A percentile compares a stretch with the other conserved stretches of the same genome.
phyloP scores from a whole-genome alignment of 768 basidiomycete genomes.

The Boletellus sp. region DNA sequence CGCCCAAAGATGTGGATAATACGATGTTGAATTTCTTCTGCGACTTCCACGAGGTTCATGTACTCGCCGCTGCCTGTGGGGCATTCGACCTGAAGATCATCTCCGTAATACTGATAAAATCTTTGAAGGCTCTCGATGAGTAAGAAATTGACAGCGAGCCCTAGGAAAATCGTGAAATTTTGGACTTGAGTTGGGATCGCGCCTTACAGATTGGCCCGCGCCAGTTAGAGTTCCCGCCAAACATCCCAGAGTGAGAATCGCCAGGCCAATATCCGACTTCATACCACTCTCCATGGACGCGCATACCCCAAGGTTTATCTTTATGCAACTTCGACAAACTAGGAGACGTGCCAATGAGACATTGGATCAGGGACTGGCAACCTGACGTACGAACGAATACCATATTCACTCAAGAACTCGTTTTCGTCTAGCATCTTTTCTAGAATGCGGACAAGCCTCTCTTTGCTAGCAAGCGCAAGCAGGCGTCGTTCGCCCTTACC shows the following conservation, averaged over 20 bases:
- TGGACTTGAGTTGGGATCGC: not conserved
- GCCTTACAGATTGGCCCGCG: constrained; percentile 80
- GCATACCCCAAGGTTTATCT: constrained; percentile 91
- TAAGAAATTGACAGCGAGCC: constrained; percentile 95
- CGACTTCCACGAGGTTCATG: constrained; percentile 91
- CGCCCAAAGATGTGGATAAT: constrained; percentile 98
- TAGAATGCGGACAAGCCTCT: constrained; percentile 80
- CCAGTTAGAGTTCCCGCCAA: constrained; percentile 98
- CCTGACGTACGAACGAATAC: constrained; percentile 83
- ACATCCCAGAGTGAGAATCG: constrained; percentile 96
- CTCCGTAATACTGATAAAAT: constrained; percentile 97
- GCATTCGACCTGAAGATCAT: constrained; percentile 90
- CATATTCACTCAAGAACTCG: constrained; percentile 94
- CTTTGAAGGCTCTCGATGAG: constrained; percentile 95
- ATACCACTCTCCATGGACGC: constrained; percentile 88
- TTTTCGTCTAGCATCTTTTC: constrained; percentile 97
- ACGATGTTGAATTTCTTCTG: constrained; percentile 98
- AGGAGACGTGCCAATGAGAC: constrained; percentile 9
- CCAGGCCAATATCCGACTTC: constrained; percentile 98
- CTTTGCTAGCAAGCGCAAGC: constrained; percentile 88
- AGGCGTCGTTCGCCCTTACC: constrained; percentile 86
- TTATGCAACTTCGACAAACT: constrained; percentile 89
- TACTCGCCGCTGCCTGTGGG: constrained; percentile 96
- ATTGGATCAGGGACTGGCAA: not conserved
- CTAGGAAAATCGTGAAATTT: constrained; percentile 33